Evolutionary conservation across 2,329 filamentous ascomycete species (phyloP).

Genomic region (Xylariomycetidae sp.): DNA sequence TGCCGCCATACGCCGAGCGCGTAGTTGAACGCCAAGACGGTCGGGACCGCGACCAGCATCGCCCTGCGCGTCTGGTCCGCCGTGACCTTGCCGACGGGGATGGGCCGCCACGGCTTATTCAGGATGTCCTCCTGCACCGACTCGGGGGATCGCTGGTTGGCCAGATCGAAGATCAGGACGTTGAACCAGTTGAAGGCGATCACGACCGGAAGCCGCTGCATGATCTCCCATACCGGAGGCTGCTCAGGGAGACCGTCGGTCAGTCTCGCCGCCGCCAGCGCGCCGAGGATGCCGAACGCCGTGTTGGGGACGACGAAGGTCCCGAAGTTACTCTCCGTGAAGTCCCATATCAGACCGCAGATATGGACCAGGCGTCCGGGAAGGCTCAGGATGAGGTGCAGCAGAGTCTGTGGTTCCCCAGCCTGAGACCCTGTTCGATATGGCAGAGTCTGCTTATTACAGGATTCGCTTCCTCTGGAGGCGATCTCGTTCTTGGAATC

Average conservation of each 20-base stretch:
- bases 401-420: no score
- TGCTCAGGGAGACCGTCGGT: not conserved
- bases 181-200: constrained; percentile 1
- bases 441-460: no score
- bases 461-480: no score
- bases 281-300: constrained; percentile 27
- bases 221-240: constrained; percentile 2
- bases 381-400: no score
- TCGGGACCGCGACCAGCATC: constrained; percentile 19
- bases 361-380: no score
- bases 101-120: constrained; percentile 26
- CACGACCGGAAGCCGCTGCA: constrained; percentile 1
- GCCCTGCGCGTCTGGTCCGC: constrained; percentile 16
- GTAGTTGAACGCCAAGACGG: constrained; percentile 15
- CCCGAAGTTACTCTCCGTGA: constrained; percentile 29
- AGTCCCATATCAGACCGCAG: constrained; percentile 17
- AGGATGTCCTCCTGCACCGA: constrained; percentile 19
- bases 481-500: no score
- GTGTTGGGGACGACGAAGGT: constrained; percentile 27
- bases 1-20: constrained; percentile 16
- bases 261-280: constrained; percentile 12
- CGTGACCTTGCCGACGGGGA: constrained; percentile 18
- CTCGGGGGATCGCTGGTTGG: constrained; percentile 19
- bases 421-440: no score
- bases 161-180: constrained; percentile 4